Base-by-base conservation (phyloP, 306 rosid species). In the Vigna radiata region DNA sequence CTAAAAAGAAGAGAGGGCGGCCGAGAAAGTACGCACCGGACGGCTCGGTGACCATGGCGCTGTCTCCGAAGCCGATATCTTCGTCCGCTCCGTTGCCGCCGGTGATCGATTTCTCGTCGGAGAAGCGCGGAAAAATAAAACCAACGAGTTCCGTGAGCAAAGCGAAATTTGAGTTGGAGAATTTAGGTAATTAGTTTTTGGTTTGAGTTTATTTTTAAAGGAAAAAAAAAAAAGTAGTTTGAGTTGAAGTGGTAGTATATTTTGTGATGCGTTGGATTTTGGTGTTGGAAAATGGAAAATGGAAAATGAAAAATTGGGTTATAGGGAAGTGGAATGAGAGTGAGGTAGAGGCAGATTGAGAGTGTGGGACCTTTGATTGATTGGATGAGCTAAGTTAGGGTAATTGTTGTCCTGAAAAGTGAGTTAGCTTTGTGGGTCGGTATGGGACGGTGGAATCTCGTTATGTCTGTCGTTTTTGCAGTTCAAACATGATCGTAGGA, bases 21-120 rank as follows among this genome's bases (percentile, higher is more conserved):
- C 99, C 99, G 3, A 89, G 99, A 79, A 95, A 95, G 88, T 92
- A 95, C 39, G 97, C 97, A 17, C 90, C 92, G 2, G 97, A 92
- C 47, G 99, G 99, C 44, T 84, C 93, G 31, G 96, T 88, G 67
- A 67, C 87, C 18, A 67, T 78, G 92, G 91, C 97, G 75, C 84
- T 95, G 73, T 95, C 97, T 23, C 94, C 97, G 0, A 95, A 88
- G 85, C 97, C 99, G 50, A 92, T 95, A 78, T 95, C 99, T 14
- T 92, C 96, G 0, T 90, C 97, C 0, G 91, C 91, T 33, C 97
- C 97, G 41, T 75, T 92, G 48, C 87, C 94, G 37, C 99, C 96
- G 64, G 96, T 95, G 77, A 95, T 95, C 49, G 99, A 95, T 81
- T 95, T 95, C 92, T 87, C 99, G 61, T 36, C 89, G 76, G 97